Conservation (phyloP, 345 rosid genomes). For the Corymbia maculata region DNA sequence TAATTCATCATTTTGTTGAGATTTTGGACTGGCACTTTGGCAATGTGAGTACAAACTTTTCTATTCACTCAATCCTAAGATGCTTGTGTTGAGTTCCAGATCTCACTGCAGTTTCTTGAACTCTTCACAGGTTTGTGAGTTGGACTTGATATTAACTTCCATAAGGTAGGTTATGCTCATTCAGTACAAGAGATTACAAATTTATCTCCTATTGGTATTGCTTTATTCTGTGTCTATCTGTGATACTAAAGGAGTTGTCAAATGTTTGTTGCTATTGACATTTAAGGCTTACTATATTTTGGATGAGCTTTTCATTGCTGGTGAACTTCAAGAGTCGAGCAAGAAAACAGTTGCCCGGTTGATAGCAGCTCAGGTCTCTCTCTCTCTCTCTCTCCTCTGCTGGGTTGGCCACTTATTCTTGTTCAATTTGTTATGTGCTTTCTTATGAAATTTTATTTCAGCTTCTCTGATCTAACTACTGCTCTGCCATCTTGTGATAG, state of each 20-base stretch:
- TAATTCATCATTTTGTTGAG: slow-evolving; percentile 94
- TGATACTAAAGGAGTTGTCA: not conserved
- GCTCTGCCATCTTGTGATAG: slow-evolving; percentile 7
- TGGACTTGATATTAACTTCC: slow-evolving; percentile 95
- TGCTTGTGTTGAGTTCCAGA: not conserved
- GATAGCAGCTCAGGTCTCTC: slow-evolving; percentile 70
- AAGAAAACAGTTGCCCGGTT: slow-evolving; percentile 85
- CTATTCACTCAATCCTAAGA: not conserved
- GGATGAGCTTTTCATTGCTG: slow-evolving; percentile 90
- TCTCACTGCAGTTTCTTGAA: not conserved
- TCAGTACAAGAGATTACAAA: not conserved
- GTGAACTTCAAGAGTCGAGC: slow-evolving; percentile 95
- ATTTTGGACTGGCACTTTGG: slow-evolving; percentile 92
- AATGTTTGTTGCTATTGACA: slow-evolving; percentile 3
- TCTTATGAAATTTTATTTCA: not conserved
- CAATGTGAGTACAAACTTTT: slow-evolving; percentile 50
- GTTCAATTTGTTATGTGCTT: not conserved
- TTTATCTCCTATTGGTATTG: not conserved
- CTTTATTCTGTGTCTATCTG: not conserved
- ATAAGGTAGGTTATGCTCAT: slow-evolving; percentile 47
- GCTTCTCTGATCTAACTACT: not conserved
- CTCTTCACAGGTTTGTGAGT: slow-evolving; percentile 66
- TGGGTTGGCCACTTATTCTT: not conserved
- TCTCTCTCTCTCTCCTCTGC: not conserved
- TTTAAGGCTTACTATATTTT: slow-evolving; percentile 79